These are phyloP conservation scores for Aspergillus eucalypticola DNA, from an alignment of 2,329 filamentous ascomycete species.

Conservation along the genomic window DNA sequence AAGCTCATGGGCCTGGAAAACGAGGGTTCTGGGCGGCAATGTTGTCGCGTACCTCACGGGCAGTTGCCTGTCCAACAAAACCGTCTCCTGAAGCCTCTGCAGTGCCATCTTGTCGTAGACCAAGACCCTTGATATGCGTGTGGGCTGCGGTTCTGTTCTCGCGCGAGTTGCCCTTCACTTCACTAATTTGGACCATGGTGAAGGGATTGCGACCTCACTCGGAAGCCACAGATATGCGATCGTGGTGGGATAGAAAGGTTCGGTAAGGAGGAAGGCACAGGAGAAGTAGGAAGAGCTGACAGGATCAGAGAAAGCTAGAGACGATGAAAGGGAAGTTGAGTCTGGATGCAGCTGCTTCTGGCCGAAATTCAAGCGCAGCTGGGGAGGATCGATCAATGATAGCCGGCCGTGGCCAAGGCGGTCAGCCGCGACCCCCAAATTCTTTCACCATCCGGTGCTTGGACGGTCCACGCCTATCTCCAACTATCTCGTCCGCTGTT, in stretches of 20 bases:
- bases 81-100: conserved; percentile 78
- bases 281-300: conserved; percentile 9
- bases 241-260: neutral
- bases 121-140: conserved; percentile 95
- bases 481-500: neutral
- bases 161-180: conserved; percentile 91
- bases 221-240: conserved; percentile 21
- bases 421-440: conserved; percentile 37
- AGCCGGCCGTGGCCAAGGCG: conserved; percentile 31
- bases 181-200: conserved; percentile 83
- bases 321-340: conserved; percentile 10
- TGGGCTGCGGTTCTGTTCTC: conserved; percentile 96
- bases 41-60: conserved; percentile 70
- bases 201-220: conserved; percentile 27
- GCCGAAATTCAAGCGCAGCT: conserved; percentile 36
- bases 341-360: conserved; percentile 26
- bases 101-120: conserved; percentile 79
- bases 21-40: neutral
- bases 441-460: conserved; percentile 25
- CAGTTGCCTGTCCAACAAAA: conserved; percentile 84
- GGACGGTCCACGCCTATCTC: neutral
- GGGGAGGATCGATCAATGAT: conserved; percentile 34
- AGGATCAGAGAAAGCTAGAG: conserved; percentile 12
- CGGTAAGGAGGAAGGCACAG: conserved; percentile 3
- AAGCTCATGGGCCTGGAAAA: neutral